Conservation (phyloP, 345 rosid genomes). For the Populus nigra region DNA sequence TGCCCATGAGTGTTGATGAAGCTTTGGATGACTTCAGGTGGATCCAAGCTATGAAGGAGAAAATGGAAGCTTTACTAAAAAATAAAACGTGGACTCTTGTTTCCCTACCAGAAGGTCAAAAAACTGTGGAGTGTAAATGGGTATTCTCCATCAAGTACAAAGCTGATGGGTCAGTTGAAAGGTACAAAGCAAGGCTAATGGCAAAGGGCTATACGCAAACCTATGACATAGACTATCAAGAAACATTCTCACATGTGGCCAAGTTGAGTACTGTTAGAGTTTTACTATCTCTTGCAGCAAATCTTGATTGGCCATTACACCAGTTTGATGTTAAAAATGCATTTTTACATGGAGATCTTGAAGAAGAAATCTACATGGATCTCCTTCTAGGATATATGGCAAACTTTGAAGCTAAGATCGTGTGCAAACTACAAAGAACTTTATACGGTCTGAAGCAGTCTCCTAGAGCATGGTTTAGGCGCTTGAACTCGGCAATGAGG, state of each 20-base stretch:
- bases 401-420: neutral
- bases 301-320: neutral
- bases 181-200: neutral
- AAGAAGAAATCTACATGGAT: neutral
- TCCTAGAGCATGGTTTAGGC: too few species aligned
- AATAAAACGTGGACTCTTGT: conserved; percentile 1
- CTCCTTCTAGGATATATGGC: neutral
- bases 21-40: neutral
- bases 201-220: neutral
- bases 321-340: neutral
- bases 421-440: conserved; percentile 2
- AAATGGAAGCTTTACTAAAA: neutral
- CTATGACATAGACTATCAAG: neutral
- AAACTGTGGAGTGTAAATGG: neutral
- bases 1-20: neutral
- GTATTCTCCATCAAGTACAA: neutral
- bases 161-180: neutral
- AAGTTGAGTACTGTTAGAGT: neutral
- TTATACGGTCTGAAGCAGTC: neutral
- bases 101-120: neutral
- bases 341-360: neutral
- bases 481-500: too few species aligned
- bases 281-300: neutral
- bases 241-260: neutral
- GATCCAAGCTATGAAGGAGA: too few species aligned